phyloP scores from a whole-genome alignment of 2,329 filamentous ascomycete genomes.

The Clonostachys rosea region DNA sequence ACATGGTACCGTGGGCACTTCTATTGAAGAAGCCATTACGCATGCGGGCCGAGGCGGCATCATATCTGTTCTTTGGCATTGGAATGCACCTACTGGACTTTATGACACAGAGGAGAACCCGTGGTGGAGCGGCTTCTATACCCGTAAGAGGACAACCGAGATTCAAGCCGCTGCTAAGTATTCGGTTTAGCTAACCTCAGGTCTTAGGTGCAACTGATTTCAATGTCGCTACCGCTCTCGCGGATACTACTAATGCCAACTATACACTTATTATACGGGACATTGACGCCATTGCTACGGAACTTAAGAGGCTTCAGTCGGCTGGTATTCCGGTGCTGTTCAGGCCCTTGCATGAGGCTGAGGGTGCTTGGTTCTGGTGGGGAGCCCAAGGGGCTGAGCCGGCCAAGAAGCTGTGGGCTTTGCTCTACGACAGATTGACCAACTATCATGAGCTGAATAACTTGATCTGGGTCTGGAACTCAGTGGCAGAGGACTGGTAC shows the following conservation, averaged over 20 bases:
- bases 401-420: constrained; percentile 33
- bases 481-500: constrained; percentile 36
- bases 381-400: constrained; percentile 39
- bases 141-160: constrained; percentile 9
- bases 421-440: constrained; percentile 38
- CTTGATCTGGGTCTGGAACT: constrained; percentile 47
- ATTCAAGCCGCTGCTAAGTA: too few species aligned
- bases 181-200: too few species aligned
- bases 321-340: constrained; percentile 40
- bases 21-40: constrained; percentile 39
- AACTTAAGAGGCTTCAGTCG: constrained; percentile 34
- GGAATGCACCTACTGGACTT: constrained; percentile 39
- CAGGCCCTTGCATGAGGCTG: constrained; percentile 43
- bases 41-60: constrained; percentile 37
- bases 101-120: constrained; percentile 36
- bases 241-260: constrained; percentile 34
- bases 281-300: constrained; percentile 40
- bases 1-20: constrained; percentile 28
- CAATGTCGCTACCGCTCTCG: constrained; percentile 33
- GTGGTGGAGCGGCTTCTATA: constrained; percentile 47
- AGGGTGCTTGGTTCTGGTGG: constrained; percentile 49
- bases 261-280: constrained; percentile 40
- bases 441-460: constrained; percentile 38
- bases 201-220: constrained; percentile 33
- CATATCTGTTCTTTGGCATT: constrained; percentile 42